These are phyloP conservation scores for Cryptosporidium muris DNA, from an alignment of 169 alveolate genomes.

Conservation along the genomic window DNA sequence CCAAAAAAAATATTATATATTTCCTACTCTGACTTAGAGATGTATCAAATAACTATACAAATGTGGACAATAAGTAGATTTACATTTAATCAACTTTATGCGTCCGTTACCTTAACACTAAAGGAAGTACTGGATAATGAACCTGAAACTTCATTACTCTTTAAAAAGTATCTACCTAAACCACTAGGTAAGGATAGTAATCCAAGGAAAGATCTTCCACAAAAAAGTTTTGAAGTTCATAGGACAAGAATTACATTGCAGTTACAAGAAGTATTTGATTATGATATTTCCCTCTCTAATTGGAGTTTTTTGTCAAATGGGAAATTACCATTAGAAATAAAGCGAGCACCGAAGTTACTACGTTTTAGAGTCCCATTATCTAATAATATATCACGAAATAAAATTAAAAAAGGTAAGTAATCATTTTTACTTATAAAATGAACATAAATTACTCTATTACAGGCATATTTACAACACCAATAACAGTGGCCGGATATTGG, in stretches of 20 bases:
- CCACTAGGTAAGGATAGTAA: slow-evolving; percentile 67
- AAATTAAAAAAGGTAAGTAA: slow-evolving; percentile 1
- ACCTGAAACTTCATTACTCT: slow-evolving; percentile 78
- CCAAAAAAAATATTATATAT: slow-evolving; percentile 75
- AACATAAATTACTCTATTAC: neutral
- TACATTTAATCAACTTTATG: slow-evolving; percentile 80
- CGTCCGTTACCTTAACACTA: slow-evolving; percentile 78
- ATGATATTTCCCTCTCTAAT: slow-evolving; percentile 74
- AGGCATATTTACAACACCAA: slow-evolving; percentile 32
- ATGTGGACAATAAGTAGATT: slow-evolving; percentile 82
- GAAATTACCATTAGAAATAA: slow-evolving; percentile 28
- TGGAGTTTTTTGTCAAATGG: slow-evolving; percentile 76
- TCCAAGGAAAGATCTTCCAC: slow-evolving; percentile 57
- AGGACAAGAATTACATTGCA: slow-evolving; percentile 75
- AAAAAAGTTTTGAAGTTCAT: slow-evolving; percentile 77
- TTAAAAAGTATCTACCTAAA: slow-evolving; percentile 76
- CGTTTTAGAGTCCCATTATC: slow-evolving; percentile 43
- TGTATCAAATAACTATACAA: slow-evolving; percentile 80
- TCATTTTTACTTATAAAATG: neutral
- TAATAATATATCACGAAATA: slow-evolving; percentile 36
- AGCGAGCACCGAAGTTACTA: slow-evolving; percentile 50
- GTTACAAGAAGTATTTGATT: slow-evolving; percentile 75
- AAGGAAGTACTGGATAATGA: slow-evolving; percentile 80
- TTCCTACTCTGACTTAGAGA: slow-evolving; percentile 82
- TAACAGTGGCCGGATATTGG: slow-evolving; percentile 65